phyloP scores from a whole-genome alignment of 169 alveolate genomes.

The Besnoitia besnoiti region DNA sequence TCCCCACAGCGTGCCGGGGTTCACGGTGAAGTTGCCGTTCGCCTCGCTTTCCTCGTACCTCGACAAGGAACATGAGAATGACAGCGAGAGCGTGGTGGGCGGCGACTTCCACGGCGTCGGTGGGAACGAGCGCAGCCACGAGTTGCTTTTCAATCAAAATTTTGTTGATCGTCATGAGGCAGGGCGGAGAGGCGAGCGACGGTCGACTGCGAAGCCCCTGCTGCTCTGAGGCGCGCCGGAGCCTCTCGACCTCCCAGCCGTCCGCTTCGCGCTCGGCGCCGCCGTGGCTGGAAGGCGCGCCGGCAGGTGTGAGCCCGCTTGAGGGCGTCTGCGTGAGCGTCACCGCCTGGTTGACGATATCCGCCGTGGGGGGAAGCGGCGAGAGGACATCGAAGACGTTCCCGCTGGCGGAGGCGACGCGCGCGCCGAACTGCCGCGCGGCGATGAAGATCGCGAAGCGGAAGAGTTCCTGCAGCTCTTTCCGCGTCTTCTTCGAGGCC shows the following conservation, averaged over 20 bases:
- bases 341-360: conserved; percentile 39
- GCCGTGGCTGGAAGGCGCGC: not conserved
- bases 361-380: conserved; percentile 48
- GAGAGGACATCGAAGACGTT: conserved; percentile 41
- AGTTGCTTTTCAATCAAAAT: not conserved
- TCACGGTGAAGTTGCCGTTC: too few species aligned
- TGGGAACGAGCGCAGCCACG: conserved; percentile 8
- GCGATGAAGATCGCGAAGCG: conserved; percentile 29
- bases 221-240: not conserved
- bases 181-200: conserved; percentile 26
- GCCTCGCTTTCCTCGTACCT: conserved; percentile 18
- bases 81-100: conserved; percentile 53
- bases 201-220: not conserved
- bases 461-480: conserved; percentile 49
- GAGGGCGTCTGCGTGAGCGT: not conserved
- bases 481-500: conserved; percentile 43
- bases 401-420: conserved; percentile 38
- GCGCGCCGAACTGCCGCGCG: not conserved
- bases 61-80: conserved; percentile 50
- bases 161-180: conserved; percentile 23
- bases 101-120: conserved; percentile 44
- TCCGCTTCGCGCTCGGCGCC: not conserved
- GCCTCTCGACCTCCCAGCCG: conserved; percentile 10
- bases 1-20: too few species aligned
- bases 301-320: not conserved